Evolutionary conservation across 1,284 basidiomycete species (phyloP), one percentile per base, ranked within the genome.

Genomic region (Xerocomus amazonicus): DNA sequence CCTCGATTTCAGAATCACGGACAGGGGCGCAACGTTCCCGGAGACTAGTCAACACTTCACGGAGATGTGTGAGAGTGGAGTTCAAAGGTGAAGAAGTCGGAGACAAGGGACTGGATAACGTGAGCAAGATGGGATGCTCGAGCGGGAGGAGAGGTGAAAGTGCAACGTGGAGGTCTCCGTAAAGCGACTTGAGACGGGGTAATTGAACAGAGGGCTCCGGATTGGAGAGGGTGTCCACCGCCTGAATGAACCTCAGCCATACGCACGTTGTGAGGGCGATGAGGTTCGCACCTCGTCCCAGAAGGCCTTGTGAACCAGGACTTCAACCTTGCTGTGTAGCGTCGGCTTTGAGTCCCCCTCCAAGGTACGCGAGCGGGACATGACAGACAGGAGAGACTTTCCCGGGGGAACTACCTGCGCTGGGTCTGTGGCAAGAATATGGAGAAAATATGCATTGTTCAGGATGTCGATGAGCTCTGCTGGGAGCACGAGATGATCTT

Each of bases 1-100:
- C 55, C 47, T 80, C 75, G 27, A 87, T 70, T 17, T 73, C 66
- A 3, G 64, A 54, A 57, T 90, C 87, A 23, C 84, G 76, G 6
- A 74, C 70, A 2, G 87, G 86, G 0, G 87, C 82, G 49, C 85
- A 88, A 43, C 84, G 77, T 53, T 77, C 62, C 7, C 72, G 73
- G 9, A 89, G 67, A 14, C 73, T 70, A 1, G 51, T 45, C 10
- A 85, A 65, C 13, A 80, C 65, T 47, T 81, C 79, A 34, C 72
- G 73, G 26, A 85, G 67, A 50, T 81, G 68, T 28, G 64, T 63
- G n/a, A 77, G 54, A 9, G 74, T 71, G n/a, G 80, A 79, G 32
- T 73, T 72, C n/a, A 88, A 67, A 0, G 83, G 82, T 1, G 81
- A 79, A 2, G 81, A 78, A 0, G 84, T 86, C 0, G 84, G 84